Conservation (phyloP, 495 filamentous ascomycete genomes). For the Lophiostoma macrostomum region DNA sequence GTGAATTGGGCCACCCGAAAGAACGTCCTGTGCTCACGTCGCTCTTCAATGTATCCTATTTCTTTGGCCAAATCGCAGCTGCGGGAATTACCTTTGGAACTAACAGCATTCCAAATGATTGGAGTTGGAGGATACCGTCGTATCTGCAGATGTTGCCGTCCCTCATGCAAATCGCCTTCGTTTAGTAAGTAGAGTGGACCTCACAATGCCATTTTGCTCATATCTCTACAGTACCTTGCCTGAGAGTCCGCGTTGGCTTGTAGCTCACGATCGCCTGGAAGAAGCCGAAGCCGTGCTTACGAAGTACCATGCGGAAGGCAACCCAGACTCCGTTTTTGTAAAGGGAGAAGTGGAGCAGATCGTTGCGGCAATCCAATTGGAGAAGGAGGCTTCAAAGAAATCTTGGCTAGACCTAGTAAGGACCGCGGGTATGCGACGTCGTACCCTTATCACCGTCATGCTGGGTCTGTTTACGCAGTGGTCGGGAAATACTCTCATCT, state of each 20-base stretch:
- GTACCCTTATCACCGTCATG: slow-evolving; percentile 54
- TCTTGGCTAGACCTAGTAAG: slow-evolving; percentile 55
- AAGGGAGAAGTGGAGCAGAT: slow-evolving; percentile 61
- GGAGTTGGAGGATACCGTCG: slow-evolving; percentile 65
- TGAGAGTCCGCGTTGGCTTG: slow-evolving; percentile 58
- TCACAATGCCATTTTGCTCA: too few relatives aligned
- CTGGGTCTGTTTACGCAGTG: slow-evolving; percentile 62
- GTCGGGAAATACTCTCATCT: slow-evolving; percentile 62
- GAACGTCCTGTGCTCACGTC: slow-evolving; percentile 62
- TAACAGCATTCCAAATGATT: slow-evolving; percentile 51
- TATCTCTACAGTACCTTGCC: slow-evolving; percentile 44
- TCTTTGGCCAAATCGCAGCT: slow-evolving; percentile 59
- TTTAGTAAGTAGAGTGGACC: too few relatives aligned
- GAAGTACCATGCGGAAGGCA: slow-evolving; percentile 63
- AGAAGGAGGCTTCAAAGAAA: slow-evolving; percentile 52
- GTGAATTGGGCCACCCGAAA: slow-evolving; percentile 63
- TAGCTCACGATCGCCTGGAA: slow-evolving; percentile 56
- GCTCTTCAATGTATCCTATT: slow-evolving; percentile 65
- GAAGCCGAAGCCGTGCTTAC: slow-evolving; percentile 58
- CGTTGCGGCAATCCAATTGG: slow-evolving; percentile 54
- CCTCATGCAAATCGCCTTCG: slow-evolving; percentile 53
- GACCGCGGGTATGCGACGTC: slow-evolving; percentile 53
- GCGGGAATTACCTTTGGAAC: slow-evolving; percentile 58
- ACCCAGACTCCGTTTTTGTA: slow-evolving; percentile 50
- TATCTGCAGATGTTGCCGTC: slow-evolving; percentile 54